Percentiles rank a stretch among this genome's conserved stretches.
These are phyloP conservation scores for Trichosporon sp. DNA, from an alignment of 1,284 basidiomycete species.

Conservation along the genomic window DNA sequence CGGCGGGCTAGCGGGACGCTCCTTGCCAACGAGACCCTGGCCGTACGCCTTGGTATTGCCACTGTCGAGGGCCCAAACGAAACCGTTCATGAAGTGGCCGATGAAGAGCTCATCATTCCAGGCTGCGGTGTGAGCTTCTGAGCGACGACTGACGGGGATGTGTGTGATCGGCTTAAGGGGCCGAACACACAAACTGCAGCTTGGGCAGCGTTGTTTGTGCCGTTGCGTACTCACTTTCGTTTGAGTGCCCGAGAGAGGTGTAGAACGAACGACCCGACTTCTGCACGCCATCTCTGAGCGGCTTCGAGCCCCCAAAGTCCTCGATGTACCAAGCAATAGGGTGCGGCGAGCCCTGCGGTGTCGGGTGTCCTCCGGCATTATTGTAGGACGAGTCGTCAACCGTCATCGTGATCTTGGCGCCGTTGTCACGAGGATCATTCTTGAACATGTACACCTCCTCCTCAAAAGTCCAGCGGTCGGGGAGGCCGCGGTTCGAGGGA, in stretches of 20 bases:
- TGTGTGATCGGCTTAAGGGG: no score
- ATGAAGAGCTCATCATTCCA: constrained; percentile 59
- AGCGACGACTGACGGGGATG: no score
- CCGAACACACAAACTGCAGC: no score
- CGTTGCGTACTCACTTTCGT: constrained; percentile 54
- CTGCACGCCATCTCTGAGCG: constrained; percentile 36
- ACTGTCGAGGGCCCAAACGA: constrained; percentile 62
- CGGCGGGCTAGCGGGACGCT: constrained; percentile 17
- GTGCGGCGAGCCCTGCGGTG: constrained; percentile 37
- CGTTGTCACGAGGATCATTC: constrained; percentile 62
- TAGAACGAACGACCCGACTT: constrained; percentile 70
- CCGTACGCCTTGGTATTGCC: constrained; percentile 47
- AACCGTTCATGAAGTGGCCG: constrained; percentile 64
- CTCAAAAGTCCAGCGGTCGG: constrained; percentile 56
- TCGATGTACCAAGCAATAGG: constrained; percentile 65
- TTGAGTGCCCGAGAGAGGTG: constrained; percentile 68
- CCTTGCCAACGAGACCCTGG: constrained; percentile 39
- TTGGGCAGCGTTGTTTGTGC: background rate
- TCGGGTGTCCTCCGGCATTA: constrained; percentile 47
- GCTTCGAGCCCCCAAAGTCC: constrained; percentile 56
- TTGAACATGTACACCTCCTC: constrained; percentile 64
- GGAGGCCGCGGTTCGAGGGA: constrained; percentile 62
- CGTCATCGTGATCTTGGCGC: constrained; percentile 61
- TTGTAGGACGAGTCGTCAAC: constrained; percentile 63
- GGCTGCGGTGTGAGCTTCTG: constrained; percentile 16